Evolutionary conservation across 2,329 filamentous ascomycete species (phyloP).

Genomic region (Pestalotiopsis sp.): DNA sequence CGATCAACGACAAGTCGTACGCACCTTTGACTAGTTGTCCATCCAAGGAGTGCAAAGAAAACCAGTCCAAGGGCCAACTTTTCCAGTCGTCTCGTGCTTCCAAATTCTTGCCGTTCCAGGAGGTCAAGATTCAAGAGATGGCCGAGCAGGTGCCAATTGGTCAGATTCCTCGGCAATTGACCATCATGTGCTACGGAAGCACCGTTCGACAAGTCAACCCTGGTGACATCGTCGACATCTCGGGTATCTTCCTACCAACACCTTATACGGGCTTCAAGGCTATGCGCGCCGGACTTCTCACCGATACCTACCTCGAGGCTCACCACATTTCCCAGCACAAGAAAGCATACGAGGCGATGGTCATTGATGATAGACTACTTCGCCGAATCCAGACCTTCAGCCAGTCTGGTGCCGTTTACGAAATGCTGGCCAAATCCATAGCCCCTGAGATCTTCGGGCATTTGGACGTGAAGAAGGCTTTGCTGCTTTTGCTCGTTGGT

Average conservation of each 20-base stretch:
- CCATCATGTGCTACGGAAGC: conserved; percentile 84
- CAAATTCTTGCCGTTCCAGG: conserved; percentile 96
- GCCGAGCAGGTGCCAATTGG: conserved; percentile 98
- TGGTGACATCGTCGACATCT: conserved; percentile 90
- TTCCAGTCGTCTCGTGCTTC: conserved; percentile 94
- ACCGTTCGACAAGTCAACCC: conserved; percentile 87
- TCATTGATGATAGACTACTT: conserved; percentile 77
- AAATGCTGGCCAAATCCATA: conserved; percentile 93
- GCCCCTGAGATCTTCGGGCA: conserved; percentile 97
- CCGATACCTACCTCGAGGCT: conserved; percentile 95
- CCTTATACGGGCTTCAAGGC: conserved; percentile 99
- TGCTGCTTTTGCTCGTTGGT: conserved; percentile 92
- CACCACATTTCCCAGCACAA: conserved; percentile 96
- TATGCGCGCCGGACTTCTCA: conserved; percentile 92
- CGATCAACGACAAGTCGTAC: conserved; percentile 87
- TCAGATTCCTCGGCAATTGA: conserved; percentile 91
- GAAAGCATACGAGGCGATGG: conserved; percentile 93
- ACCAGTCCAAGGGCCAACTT: conserved; percentile 90
- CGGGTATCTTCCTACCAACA: conserved; percentile 93
- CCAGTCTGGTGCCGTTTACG: conserved; percentile 88
- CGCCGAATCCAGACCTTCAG: conserved; percentile 84
- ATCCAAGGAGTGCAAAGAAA: conserved; percentile 85
- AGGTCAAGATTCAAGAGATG: conserved; percentile 98
- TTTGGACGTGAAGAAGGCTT: conserved; percentile 95
- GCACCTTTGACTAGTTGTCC: conserved; percentile 85